Conservation (phyloP, 2,329 filamentous ascomycete genomes). For the Fusarium sp. region DNA sequence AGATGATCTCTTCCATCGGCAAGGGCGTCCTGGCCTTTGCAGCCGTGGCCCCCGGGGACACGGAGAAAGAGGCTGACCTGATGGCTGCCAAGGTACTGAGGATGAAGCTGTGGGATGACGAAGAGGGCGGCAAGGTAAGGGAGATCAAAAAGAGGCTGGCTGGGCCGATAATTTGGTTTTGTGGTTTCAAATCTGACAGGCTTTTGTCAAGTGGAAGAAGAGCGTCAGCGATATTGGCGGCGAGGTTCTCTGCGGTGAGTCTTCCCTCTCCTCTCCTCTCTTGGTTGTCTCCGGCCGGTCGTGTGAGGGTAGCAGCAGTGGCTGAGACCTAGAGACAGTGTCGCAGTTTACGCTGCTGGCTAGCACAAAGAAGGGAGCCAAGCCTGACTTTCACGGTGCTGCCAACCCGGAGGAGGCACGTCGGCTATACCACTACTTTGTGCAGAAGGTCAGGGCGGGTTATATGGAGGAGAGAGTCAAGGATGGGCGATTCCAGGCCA, state of each 20-base stretch:
- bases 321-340: slow-evolving; percentile 63
- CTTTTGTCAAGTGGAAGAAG: slow-evolving; percentile 77
- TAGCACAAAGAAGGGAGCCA: slow-evolving; percentile 93
- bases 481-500: slow-evolving; percentile 96
- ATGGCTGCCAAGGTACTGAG: slow-evolving; percentile 89
- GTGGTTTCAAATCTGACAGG: slow-evolving; percentile 14
- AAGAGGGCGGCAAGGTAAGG: slow-evolving; percentile 70
- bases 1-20: slow-evolving; percentile 89
- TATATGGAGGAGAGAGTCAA: slow-evolving; percentile 83
- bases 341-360: slow-evolving; percentile 97
- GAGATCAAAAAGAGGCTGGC: slow-evolving; percentile 34
- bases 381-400: slow-evolving; percentile 93
- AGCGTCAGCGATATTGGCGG: slow-evolving; percentile 88
- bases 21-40: slow-evolving; percentile 91
- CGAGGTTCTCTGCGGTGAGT: slow-evolving; percentile 89
- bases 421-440: slow-evolving; percentile 84
- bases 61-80: slow-evolving; percentile 83
- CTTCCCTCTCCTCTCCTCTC: not conserved
- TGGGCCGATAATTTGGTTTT: not conserved
- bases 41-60: slow-evolving; percentile 89
- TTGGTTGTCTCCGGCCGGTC: not conserved
- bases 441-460: slow-evolving; percentile 75
- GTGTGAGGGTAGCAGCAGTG: not conserved
- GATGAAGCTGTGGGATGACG: slow-evolving; percentile 91
- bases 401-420: slow-evolving; percentile 81